Base-by-base conservation (phyloP, 192 early-diverging fungal genomes). In the Allomyces macrogynus region DNA sequence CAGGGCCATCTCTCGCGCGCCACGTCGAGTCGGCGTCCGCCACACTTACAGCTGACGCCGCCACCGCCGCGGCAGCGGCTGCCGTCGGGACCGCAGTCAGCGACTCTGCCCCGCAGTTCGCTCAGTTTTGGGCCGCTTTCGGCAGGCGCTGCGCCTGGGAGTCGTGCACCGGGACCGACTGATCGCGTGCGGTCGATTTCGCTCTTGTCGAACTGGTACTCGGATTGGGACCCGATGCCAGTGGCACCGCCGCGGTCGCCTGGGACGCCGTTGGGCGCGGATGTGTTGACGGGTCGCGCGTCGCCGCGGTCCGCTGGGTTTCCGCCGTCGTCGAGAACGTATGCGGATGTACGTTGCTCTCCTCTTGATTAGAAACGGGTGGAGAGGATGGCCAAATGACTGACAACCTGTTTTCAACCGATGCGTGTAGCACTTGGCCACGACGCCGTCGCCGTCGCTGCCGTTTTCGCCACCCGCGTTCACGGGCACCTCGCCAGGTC, bases 401-500 rank as follows among this genome's bases (percentile, higher is more conserved):
- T 40, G 32, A 40, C 32, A 7, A 72, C 74, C 62, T 73, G 70
- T 69, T 54, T 75, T 20, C 18, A 65, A 61, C 12, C 14, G 18
- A 61, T 40, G 32, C 4, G 32, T 40, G 32, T 40, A 40, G 32
- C 32, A 40, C 32, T 0, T 40, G 5, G 32, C 32, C 32, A 40
- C 32, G 32, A 40, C 32, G 7, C 32, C 32, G 32, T 40, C 32
- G 32, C 32, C 32, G 32, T 40, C 32, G 32, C 32, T 40, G 32
- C 32, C 32, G 7, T 40, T 40, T 40, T 40, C 32, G 32, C 32
- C 32, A 40, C 32, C 32, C 7, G 32, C 32, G 61, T 26, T 24
- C 24, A 18, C 24, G 42, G 32, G 18, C 16, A 26, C 26, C 0
- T 60, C 23, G 11, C 63, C 43, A 22, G 66, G 54, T 0, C 32